phyloP scores from a whole-genome alignment of 768 basidiomycete species.

The Mycena indigotica region DNA sequence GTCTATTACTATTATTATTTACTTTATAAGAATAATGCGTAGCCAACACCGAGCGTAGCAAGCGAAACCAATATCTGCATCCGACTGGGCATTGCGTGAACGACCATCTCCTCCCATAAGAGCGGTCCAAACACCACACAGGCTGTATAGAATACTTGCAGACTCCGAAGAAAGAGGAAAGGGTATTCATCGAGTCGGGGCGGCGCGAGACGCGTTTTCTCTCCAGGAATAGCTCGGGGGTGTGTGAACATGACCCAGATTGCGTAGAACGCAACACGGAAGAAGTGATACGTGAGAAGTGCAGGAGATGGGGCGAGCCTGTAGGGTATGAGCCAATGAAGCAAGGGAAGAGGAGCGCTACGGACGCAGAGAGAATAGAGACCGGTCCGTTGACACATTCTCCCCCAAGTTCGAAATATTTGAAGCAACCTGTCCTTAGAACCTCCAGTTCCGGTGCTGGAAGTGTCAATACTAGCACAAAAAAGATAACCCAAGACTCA shows the following conservation, averaged over 20 bases:
- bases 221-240: slow-evolving; percentile 33
- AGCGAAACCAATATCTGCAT: slow-evolving; percentile 6
- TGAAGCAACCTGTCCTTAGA: slow-evolving; percentile 87
- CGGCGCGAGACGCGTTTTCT: slow-evolving; percentile 40
- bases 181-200: slow-evolving; percentile 72
- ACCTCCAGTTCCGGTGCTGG: slow-evolving; percentile 63
- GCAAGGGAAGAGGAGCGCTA: slow-evolving; percentile 5
- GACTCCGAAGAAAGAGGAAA: slow-evolving; percentile 54
- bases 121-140: slow-evolving; percentile 87
- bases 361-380: slow-evolving; percentile 84
- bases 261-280: slow-evolving; percentile 92
- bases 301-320: slow-evolving; percentile 82
- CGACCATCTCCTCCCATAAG: slow-evolving; percentile 77
- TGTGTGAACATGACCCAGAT: slow-evolving; percentile 87
- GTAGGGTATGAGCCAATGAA: slow-evolving; percentile 4
- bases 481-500: slow-evolving; percentile 26
- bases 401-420: slow-evolving; percentile 94
- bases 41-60: neutral
- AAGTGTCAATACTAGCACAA: slow-evolving; percentile 5
- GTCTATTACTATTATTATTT: neutral
- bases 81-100: slow-evolving; percentile 10
- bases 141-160: slow-evolving; percentile 88
- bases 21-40: slow-evolving; percentile 1
- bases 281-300: slow-evolving; percentile 89
- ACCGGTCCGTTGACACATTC: slow-evolving; percentile 88